Evolutionary conservation across 371 early-diverging fungal species (phyloP), one percentile per base, ranked within the genome.

Genomic region (Mucor velutinosus): DNA sequence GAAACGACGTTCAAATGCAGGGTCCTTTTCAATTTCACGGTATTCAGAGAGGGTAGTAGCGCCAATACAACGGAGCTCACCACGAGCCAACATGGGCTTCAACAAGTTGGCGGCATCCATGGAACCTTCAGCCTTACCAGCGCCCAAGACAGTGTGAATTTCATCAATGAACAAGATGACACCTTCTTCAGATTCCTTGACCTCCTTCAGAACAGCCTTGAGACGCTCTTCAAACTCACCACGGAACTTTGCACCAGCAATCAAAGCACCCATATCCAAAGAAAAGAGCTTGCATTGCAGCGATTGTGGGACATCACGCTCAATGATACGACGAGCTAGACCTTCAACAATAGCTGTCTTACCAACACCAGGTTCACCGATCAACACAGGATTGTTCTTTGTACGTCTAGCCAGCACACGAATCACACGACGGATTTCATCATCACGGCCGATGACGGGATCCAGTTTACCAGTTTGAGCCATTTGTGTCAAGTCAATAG

Each of bases 211-310:
- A 12, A 99, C 93, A 0, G 94, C 91, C 86, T 99, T 99, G 55
- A 99, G 87, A 27, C 99, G 93, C 75, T 99, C 99, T 80, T 99
- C 99, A 72, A 99, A 99, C 83, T 99, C 98, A 72, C 99, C 99
- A 64, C 96, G 93, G 79, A 94, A 95, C 73, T 95, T 94, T 35
- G 96, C 88, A 56, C 96, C 95, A 5, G 94, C 94, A 43, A 83
- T 79, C 43, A 99, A 81, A 1, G 97, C 93, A 64, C 97, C 99
- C 90, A 99, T 94, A 75, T 99, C 99, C 58, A 99, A 87, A 14
- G 95, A 94, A 65, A 92, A 96, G 33, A 99, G 85, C 64, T 90
- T 90, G 51, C 91, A 88, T 67, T 95, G 92, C 58, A 97, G 78
- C 49, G 90, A 91, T 64, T 89, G 87, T 8, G 99, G 99, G 0